Conservation (phyloP, 352 stramenopile species). For the Globisporangium viniferum region DNA sequence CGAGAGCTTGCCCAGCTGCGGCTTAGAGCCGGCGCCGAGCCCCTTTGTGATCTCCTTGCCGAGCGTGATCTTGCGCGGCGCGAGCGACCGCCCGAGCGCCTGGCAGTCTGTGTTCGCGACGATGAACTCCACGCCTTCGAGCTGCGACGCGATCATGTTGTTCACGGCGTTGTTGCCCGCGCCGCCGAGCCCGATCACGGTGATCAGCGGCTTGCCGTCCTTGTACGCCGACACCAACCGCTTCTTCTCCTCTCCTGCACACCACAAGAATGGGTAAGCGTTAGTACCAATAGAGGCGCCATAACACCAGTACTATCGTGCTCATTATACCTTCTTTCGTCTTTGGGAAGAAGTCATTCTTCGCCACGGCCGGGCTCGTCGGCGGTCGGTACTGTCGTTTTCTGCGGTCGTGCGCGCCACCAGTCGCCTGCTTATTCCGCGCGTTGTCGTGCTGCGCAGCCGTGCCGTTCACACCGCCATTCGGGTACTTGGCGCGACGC, state of each 20-base stretch:
- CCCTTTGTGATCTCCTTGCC: constrained; percentile 85
- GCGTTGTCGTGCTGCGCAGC: background rate
- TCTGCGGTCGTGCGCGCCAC: constrained; percentile 14
- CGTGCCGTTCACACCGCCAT: constrained; percentile 3
- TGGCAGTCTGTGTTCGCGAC: constrained; percentile 96
- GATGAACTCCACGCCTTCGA: constrained; percentile 94
- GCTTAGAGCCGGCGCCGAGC: constrained; percentile 78
- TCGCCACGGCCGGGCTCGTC: background rate
- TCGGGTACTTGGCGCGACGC: constrained; percentile 12
- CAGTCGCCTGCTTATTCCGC: background rate
- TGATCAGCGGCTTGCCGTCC: constrained; percentile 83
- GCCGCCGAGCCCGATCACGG: constrained; percentile 80
- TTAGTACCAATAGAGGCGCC: background rate
- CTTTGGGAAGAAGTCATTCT: constrained; percentile 13
- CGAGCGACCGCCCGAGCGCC: constrained; percentile 71
- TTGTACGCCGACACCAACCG: constrained; percentile 58
- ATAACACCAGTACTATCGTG: background rate
- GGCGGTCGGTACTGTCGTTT: constrained; percentile 19
- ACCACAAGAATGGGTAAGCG: background rate
- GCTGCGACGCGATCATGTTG: constrained; percentile 88
- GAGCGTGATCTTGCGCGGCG: constrained; percentile 78
- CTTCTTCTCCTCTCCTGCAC: constrained; percentile 36
- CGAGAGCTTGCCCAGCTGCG: constrained; percentile 71
- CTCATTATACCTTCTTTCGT: constrained; percentile 11
- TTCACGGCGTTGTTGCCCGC: constrained; percentile 87